Base-by-base conservation (phyloP, 2,329 filamentous ascomycete species). In the Leptographium lundbergii region DNA sequence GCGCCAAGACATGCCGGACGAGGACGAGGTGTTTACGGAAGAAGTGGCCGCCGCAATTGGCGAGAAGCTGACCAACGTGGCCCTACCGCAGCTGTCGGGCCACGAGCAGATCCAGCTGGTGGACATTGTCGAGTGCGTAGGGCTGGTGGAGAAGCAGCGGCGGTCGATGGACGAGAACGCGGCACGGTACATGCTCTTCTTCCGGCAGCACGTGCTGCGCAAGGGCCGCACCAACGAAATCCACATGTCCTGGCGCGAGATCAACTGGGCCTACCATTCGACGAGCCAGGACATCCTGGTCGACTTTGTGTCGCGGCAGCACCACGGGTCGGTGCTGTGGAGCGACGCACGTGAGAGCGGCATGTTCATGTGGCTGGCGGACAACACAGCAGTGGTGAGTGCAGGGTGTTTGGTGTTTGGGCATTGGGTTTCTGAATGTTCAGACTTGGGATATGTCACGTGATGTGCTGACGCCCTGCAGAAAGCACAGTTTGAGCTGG, bases 311-410 rank as follows among this genome's bases (percentile, higher is more conserved):
- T 84, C 85, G 13, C 78, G 82, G 24, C 89, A 95, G 66, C 91
- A 87, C 65, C 87, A 91, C 63, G 86, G 87, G 1, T 86, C 82
- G 61, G 79, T 97, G 74, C 75, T 86, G 7, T 99, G 94, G 94
- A 81, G 87, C 63, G 81, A 91, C 66, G 94, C 92, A 1, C 81
- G 87, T 54, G 87, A 95, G 68, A 89, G 87, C 64, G 94, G 94
- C 13, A 79, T 97, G 59, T 96, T 96, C 68, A 92, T 96, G 85
- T 99, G 94, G 92, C 78, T 99, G 63, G 82, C 84, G 0, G 91
- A 96, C 70, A 72, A 78, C 22, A 81, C 80, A 58, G 85, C 90
- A 25, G 75, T 97, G 69, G 89, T 94, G 77, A 71, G 85, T 56
- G 24, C 6, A 17, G 19, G 11, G 17, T 6, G 22, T 14, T 29